Conservation (phyloP, 257 asterid genomes). For the Apocynum venetum region DNA sequence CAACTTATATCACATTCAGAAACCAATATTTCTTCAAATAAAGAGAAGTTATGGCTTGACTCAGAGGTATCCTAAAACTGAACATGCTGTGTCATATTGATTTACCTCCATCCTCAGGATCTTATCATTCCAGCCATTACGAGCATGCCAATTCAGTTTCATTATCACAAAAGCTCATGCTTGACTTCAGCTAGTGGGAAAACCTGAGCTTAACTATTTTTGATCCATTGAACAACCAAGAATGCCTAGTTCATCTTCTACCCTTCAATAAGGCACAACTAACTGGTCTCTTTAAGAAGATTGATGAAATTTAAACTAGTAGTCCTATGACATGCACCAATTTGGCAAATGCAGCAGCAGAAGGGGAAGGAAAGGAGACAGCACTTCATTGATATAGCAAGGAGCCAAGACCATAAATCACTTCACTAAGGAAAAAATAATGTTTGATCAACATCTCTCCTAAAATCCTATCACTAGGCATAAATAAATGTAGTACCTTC, state of each 20-base stretch:
- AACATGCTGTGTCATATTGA: not conserved
- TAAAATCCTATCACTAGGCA: not conserved
- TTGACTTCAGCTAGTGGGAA: not conserved
- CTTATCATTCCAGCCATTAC: no score
- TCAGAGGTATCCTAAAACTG: no score
- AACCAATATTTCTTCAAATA: no score
- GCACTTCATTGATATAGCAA: not conserved
- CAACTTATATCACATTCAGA: no score
- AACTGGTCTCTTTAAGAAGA: not conserved
- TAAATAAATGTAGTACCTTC: conserved; percentile 15
- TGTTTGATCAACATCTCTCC: not conserved
- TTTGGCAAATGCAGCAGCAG: not conserved
- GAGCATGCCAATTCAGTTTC: not conserved
- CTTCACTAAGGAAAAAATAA: not conserved
- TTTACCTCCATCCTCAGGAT: not conserved
- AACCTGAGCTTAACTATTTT: not conserved
- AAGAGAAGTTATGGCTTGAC: no score
- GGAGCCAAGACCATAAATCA: not conserved
- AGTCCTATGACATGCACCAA: not conserved
- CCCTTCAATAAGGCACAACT: not conserved
- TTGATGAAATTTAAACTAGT: not conserved
- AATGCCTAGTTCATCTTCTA: not conserved
- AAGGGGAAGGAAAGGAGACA: not conserved
- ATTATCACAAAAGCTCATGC: no score
- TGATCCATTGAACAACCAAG: not conserved